Conservation (phyloP, 495 filamentous ascomycete genomes). For the Xylaria curta region DNA sequence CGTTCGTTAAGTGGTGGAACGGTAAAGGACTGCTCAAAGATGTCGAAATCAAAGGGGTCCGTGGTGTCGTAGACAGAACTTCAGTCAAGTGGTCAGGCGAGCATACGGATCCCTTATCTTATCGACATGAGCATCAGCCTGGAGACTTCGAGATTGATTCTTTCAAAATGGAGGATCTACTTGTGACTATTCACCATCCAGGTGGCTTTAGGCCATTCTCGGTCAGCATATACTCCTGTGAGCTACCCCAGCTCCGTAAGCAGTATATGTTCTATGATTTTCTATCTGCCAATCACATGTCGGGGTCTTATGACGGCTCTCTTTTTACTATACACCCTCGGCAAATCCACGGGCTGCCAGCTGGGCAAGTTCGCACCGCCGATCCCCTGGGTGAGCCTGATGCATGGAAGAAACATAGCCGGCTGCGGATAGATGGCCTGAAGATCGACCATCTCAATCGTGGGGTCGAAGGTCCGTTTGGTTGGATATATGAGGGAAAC, state of each 20-base stretch:
- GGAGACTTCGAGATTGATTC: constrained; percentile 96
- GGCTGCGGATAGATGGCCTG: constrained; percentile 88
- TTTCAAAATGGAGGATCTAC: constrained; percentile 93
- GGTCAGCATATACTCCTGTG: constrained; percentile 92
- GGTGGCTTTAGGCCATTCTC: constrained; percentile 89
- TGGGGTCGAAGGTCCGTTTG: constrained; percentile 91
- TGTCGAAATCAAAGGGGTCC: constrained; percentile 93
- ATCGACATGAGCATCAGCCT: constrained; percentile 83
- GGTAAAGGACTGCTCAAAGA: constrained; percentile 90
- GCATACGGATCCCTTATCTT: constrained; percentile 83
- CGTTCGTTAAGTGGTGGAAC: constrained; percentile 97
- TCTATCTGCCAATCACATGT: constrained; percentile 92
- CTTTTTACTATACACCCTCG: constrained; percentile 96
- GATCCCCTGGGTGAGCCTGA: constrained; percentile 57
- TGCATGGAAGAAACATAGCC: constrained; percentile 90
- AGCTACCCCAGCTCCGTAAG: constrained; percentile 89
- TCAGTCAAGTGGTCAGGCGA: constrained; percentile 73
- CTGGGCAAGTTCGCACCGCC: constrained; percentile 52
- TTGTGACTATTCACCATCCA: constrained; percentile 92
- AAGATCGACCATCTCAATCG: constrained; percentile 96
- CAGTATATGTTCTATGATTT: constrained; percentile 99
- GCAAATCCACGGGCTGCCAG: constrained; percentile 74
- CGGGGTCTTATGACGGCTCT: constrained; percentile 92
- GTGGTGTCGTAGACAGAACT: constrained; percentile 92
- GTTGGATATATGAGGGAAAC: constrained; percentile 95